Evolutionary conservation across 192 early-diverging fungal genomes (phyloP).

Genomic region (Linnemannia exigua): DNA sequence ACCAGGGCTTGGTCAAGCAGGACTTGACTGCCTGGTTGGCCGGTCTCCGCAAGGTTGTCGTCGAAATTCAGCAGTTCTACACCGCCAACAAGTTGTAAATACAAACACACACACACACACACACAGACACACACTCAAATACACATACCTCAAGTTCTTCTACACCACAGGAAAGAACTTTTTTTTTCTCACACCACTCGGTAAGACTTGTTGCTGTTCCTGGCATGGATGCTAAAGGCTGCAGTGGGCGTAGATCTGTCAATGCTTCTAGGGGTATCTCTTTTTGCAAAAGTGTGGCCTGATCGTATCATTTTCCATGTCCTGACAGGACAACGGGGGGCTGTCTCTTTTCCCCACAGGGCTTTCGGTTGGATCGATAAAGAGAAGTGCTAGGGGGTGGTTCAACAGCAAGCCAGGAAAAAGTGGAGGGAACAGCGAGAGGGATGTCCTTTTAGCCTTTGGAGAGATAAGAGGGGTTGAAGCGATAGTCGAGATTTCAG

Average conservation of each 20-base stretch:
- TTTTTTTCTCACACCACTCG: not conserved
- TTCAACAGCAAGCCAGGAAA: not conserved
- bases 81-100: constrained; percentile 38
- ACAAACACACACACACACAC: not conserved
- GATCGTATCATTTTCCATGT: not conserved
- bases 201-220: not conserved
- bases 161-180: not conserved
- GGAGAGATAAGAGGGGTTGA: not conserved
- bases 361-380: not conserved
- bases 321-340: not conserved
- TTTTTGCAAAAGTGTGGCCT: constrained; percentile 10
- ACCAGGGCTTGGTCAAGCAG: constrained; percentile 67
- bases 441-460: not conserved
- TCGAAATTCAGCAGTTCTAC: constrained; percentile 74
- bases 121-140: not conserved
- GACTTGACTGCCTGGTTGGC: constrained; percentile 79
- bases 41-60: constrained; percentile 82
- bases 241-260: not conserved
- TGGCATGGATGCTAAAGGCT: not conserved
- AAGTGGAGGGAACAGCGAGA: not conserved
- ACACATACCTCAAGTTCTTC: not conserved
- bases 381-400: not conserved
- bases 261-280: not conserved
- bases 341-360: not conserved
- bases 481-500: not conserved